Percentiles rank a stretch among this genome's conserved stretches.
Evolutionary conservation across 2,329 filamentous ascomycete species (phyloP).

Genomic region (Talaromyces sp.): DNA sequence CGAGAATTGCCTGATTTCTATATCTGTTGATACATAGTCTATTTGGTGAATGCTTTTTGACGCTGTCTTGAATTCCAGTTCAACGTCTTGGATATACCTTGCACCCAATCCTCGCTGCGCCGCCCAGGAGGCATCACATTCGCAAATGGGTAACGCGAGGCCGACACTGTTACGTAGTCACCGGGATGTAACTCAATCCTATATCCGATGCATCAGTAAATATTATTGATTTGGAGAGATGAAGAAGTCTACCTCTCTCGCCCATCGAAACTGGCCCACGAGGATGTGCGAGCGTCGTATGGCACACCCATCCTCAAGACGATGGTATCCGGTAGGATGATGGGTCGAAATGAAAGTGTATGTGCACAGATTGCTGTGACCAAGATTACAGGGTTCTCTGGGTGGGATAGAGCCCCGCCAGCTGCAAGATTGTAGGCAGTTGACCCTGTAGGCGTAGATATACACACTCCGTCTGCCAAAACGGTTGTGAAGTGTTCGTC

Average conservation of each 20-base stretch:
- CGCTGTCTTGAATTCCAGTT: constrained; percentile 51
- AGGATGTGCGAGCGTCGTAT: constrained; percentile 81
- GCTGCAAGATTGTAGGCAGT: constrained; percentile 95
- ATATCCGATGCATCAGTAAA: constrained; percentile 19
- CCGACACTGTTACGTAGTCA: constrained; percentile 53
- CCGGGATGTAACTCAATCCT: constrained; percentile 49
- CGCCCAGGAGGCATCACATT: constrained; percentile 46
- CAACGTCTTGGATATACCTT: constrained; percentile 49
- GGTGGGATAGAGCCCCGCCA: constrained; percentile 91
- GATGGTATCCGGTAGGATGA: constrained; percentile 93
- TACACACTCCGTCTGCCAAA: constrained; percentile 86
- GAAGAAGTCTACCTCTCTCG: constrained; percentile 62
- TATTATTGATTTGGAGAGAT: not conserved
- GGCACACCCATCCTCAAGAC: constrained; percentile 92
- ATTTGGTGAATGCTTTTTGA: constrained; percentile 39
- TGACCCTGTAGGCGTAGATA: constrained; percentile 89
- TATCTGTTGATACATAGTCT: constrained; percentile 19
- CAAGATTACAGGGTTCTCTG: constrained; percentile 93
- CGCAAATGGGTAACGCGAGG: constrained; percentile 51
- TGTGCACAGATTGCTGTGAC: constrained; percentile 93
- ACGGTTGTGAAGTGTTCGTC: constrained; percentile 94
- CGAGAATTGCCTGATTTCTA: not conserved
- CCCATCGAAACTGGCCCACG: constrained; percentile 98
- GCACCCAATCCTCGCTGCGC: constrained; percentile 50
- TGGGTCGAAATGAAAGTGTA: constrained; percentile 91